Conservation (phyloP, 2,329 filamentous ascomycete genomes). For the Venturia asperata region DNA sequence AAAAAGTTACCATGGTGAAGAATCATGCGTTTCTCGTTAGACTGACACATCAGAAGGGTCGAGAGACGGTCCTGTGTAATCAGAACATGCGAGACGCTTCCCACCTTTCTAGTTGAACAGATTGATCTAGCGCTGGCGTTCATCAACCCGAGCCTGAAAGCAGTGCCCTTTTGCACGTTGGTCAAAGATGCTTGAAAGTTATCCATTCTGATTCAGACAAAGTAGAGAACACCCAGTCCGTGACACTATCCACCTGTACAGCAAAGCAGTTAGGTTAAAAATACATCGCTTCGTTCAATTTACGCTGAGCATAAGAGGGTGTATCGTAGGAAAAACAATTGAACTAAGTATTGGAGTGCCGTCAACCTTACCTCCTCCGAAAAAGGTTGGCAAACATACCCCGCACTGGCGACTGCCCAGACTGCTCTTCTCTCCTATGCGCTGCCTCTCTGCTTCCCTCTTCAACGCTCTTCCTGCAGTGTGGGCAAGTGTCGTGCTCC, state of each 20-base stretch:
- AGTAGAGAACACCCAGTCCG: not conserved
- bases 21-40: no score
- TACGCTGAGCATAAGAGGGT: not conserved
- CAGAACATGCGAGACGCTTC: not conserved
- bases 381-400: not conserved
- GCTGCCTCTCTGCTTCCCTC: not conserved
- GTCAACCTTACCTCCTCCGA: not conserved
- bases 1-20: no score
- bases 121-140: no score
- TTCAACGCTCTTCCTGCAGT: slow-evolving; percentile 55
- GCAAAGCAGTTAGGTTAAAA: not conserved
- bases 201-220: not conserved
- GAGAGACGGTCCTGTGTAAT: not conserved
- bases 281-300: slow-evolving; percentile 4
- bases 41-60: not conserved
- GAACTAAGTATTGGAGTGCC: not conserved
- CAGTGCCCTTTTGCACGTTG: not conserved
- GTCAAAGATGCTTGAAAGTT: not conserved
- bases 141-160: not conserved
- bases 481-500: slow-evolving; percentile 89
- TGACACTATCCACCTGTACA: not conserved
- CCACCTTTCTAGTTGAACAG: no score
- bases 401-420: not conserved
- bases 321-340: not conserved
- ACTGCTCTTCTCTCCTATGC: not conserved